A percentile compares a stretch with the other conserved stretches of the same genome.
These are phyloP conservation scores for Ceriops tagal DNA, from an alignment of 345 rosid species.

Conservation along the genomic window DNA sequence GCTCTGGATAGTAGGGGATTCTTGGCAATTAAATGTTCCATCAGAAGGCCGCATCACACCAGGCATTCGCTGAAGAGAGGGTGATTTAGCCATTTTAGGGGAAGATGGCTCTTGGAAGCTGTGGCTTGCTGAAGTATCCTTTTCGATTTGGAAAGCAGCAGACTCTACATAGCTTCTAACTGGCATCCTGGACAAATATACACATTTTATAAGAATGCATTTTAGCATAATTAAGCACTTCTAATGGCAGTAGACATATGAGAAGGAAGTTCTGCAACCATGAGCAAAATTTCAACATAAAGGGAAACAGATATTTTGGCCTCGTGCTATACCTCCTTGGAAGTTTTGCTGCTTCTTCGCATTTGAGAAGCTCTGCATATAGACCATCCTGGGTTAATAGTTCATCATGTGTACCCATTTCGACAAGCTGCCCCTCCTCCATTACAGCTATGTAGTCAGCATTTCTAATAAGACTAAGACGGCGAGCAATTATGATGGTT, in stretches of 20 bases:
- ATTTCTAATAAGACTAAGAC: slow-evolving; percentile 85
- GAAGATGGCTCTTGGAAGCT: slow-evolving; percentile 88
- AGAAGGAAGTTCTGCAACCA: not conserved
- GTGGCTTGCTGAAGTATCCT: slow-evolving; percentile 79
- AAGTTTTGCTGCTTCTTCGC: slow-evolving; percentile 96
- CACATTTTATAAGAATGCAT: slow-evolving; percentile 13
- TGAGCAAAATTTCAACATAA: not conserved
- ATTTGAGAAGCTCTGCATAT: slow-evolving; percentile 89
- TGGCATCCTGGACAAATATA: slow-evolving; percentile 75
- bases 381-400: slow-evolving; percentile 61
- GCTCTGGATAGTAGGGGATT: slow-evolving; percentile 64
- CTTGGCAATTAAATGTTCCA: slow-evolving; percentile 52
- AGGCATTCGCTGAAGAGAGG: slow-evolving; percentile 88
- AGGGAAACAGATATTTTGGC: slow-evolving; percentile 5
- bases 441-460: slow-evolving; percentile 95
- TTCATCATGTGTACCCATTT: slow-evolving; percentile 98
- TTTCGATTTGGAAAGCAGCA: slow-evolving; percentile 74
- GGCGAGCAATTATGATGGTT: slow-evolving; percentile 91
- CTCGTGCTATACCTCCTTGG: slow-evolving; percentile 68
- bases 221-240: slow-evolving; percentile 4
- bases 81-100: slow-evolving; percentile 81
- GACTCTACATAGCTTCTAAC: slow-evolving; percentile 59
- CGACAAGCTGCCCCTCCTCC: slow-evolving; percentile 98
- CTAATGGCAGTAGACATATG: no score
- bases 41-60: slow-evolving; percentile 55